A percentile compares a stretch with the other conserved stretches of the same genome.
Evolutionary conservation across 192 early-diverging fungal species (phyloP).

Genomic region (Linnemannia hyalina): DNA sequence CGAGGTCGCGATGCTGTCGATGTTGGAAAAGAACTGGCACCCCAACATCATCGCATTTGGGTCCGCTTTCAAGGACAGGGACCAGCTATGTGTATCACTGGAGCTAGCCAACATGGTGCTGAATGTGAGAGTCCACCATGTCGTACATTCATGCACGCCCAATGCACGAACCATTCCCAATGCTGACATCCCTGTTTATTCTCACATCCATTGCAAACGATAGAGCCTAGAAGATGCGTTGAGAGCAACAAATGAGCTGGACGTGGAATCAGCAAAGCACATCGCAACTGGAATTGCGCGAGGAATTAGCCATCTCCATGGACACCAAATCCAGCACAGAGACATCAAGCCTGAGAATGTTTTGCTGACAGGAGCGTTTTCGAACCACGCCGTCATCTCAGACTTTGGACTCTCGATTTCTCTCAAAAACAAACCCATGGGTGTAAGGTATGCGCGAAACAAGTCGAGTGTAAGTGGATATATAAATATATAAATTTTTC

Average conservation of each 20-base stretch:
- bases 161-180: neutral
- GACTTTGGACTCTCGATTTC: neutral
- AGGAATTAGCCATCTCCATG: neutral
- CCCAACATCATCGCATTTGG: neutral
- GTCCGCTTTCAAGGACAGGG: neutral
- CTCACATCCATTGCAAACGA: no score
- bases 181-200: neutral
- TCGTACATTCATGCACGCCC: neutral
- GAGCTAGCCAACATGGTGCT: neutral
- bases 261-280: neutral
- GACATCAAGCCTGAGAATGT: neutral
- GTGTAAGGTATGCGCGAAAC: neutral
- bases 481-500: no score
- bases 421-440: neutral
- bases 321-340: neutral
- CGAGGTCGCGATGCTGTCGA: neutral
- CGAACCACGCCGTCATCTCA: neutral
- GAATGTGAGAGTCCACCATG: neutral
- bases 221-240: neutral
- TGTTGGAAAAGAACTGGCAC: neutral
- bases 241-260: neutral
- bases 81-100: neutral
- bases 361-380: neutral
- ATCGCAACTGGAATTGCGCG: neutral
- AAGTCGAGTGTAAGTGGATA: no score